Evolutionary conservation across 768 basidiomycete species (phyloP).

Genomic region (Mycena maculata): DNA sequence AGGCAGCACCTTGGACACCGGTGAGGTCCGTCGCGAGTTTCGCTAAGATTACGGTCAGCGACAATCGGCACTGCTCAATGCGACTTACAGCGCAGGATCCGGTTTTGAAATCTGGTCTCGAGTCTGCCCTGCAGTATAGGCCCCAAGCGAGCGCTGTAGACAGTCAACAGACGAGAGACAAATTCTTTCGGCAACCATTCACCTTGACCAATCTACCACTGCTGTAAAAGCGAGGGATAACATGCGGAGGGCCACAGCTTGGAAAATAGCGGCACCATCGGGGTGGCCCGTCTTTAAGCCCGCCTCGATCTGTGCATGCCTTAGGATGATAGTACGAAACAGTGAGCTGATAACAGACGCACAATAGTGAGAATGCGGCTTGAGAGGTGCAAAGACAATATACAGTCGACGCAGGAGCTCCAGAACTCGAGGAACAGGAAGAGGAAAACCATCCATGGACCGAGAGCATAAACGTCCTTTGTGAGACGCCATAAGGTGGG

Average conservation of each 20-base stretch:
- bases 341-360: not conserved
- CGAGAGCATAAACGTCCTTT: conserved; percentile 10
- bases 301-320: conserved; percentile 24
- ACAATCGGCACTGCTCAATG: not conserved
- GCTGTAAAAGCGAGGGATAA: conserved; percentile 13
- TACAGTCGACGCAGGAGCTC: conserved; percentile 4
- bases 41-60: not conserved
- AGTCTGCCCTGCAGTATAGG: not conserved
- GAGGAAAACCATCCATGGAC: conserved; percentile 19
- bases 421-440: conserved; percentile 11
- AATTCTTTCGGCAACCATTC: not conserved
- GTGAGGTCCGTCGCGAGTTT: conserved; percentile 29
- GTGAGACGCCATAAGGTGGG: conserved; percentile 22
- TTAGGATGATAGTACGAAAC: not conserved
- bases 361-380: conserved; percentile 23
- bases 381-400: conserved; percentile 20
- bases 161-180: not conserved
- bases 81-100: conserved; percentile 18
- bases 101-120: conserved; percentile 8
- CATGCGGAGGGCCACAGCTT: conserved; percentile 21
- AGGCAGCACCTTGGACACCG: conserved; percentile 16
- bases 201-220: conserved; percentile 10
- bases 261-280: conserved; percentile 16
- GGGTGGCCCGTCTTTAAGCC: conserved; percentile 25
- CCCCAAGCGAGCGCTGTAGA: not conserved